phyloP scores from a whole-genome alignment of 371 early-diverging fungal species.

The Conidiobolus incongruus region DNA sequence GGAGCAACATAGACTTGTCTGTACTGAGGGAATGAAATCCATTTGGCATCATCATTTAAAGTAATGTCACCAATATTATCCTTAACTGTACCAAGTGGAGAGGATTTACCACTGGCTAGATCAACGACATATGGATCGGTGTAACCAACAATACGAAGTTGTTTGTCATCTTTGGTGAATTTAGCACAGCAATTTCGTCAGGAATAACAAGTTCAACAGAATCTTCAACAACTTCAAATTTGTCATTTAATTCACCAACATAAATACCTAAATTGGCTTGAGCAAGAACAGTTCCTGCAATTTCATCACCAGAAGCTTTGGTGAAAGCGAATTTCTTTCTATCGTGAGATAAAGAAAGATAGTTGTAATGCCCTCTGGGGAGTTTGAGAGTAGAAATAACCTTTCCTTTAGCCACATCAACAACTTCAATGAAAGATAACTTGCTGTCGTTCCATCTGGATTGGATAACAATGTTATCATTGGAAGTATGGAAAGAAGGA shows the following conservation, averaged over 20 bases:
- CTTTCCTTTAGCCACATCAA: background rate
- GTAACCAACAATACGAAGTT: no score
- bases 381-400: background rate
- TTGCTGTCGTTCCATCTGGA: background rate
- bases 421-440: background rate
- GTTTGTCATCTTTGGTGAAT: background rate
- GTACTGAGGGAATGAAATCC: background rate
- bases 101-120: no score
- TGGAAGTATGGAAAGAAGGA: background rate
- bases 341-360: background rate
- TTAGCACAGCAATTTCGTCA: background rate
- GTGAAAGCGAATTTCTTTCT: background rate
- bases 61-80: no score
- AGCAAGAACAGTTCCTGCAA: background rate
- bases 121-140: no score
- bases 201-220: background rate
- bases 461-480: slow-evolving; percentile 1
- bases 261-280: background rate
- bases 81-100: no score
- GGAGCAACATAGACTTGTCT: background rate
- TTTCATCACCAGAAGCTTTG: background rate
- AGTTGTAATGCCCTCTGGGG: background rate
- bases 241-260: background rate
- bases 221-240: background rate
- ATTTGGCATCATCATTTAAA: background rate